Percentiles rank a stretch among this genome's conserved stretches.
phyloP scores from a whole-genome alignment of 2,329 filamentous ascomycete species.

The Trichoderma arundinaceum region DNA sequence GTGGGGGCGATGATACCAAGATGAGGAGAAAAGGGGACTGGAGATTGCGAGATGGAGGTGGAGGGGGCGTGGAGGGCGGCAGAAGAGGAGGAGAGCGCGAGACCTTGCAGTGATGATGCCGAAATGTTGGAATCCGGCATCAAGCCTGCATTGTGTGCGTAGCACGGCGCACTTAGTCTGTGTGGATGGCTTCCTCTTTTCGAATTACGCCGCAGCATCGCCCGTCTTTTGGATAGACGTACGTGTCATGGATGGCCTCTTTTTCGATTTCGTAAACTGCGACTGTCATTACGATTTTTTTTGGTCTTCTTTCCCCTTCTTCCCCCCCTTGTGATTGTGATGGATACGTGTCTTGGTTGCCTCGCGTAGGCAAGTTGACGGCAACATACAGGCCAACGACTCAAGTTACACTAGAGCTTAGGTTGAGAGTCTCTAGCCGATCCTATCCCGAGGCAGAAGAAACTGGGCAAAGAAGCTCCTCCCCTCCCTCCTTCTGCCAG shows the following conservation, averaged over 20 bases:
- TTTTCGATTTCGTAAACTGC: conserved; percentile 5
- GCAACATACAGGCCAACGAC: too few relatives aligned
- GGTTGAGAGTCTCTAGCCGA: background rate
- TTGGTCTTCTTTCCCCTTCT: background rate
- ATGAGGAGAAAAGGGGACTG: conserved; percentile 14
- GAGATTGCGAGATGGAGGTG: conserved; percentile 7
- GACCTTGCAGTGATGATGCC: conserved; percentile 8
- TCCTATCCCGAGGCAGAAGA: background rate
- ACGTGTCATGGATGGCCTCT: conserved; percentile 16
- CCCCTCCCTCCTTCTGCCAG: background rate
- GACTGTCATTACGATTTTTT: background rate
- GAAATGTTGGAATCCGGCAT: conserved; percentile 27
- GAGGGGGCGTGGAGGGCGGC: background rate
- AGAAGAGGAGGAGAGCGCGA: background rate
- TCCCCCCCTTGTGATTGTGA: background rate
- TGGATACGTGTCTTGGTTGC: background rate
- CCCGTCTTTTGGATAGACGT: background rate
- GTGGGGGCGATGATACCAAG: conserved; percentile 17
- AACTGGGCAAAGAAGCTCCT: background rate
- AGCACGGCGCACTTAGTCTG: background rate
- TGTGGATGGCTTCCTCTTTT: background rate
- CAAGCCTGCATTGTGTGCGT: conserved; percentile 21
- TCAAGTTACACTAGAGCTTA: background rate
- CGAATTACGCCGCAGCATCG: conserved; percentile 5
- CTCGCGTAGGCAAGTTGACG: background rate